These are phyloP conservation scores for Amborella trichopoda DNA, from an alignment of 164 flowering plant genomes.

Conservation along the genomic window DNA sequence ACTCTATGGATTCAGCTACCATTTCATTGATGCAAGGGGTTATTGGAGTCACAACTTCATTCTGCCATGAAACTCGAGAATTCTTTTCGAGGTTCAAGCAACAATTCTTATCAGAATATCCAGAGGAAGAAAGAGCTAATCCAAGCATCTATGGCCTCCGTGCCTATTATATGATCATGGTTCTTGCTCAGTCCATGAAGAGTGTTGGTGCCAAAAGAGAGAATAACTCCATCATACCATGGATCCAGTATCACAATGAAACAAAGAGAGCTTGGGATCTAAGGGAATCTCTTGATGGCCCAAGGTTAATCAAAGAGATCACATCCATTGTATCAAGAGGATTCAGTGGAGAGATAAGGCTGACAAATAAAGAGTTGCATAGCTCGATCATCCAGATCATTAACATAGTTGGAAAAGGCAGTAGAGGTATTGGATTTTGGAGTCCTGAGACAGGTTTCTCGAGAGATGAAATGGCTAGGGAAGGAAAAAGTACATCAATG, in stretches of 20 bases:
- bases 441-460: no score
- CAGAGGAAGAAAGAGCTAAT: no score
- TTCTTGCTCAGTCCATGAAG: conserved; percentile 31
- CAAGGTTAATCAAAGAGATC: conserved; percentile 14
- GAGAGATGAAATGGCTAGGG: no score
- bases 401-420: conserved; percentile 34
- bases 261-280: conserved; percentile 9
- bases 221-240: no score
- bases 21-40: conserved; percentile 15
- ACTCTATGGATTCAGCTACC: conserved; percentile 6
- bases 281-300: conserved; percentile 23
- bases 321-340: conserved; percentile 14
- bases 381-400: conserved; percentile 18
- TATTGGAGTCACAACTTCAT: conserved; percentile 8
- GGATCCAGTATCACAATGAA: no score
- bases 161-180: conserved; percentile 29
- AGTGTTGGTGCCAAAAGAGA: no score
- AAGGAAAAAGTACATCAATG: no score
- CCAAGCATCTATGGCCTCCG: conserved; percentile 4
- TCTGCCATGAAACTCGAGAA: conserved; percentile 6
- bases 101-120: neutral
- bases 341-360: conserved; percentile 20
- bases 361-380: conserved; percentile 26
- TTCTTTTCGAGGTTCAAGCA: conserved; percentile 7
- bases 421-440: no score